Conservation (phyloP, 805 yeast genomes). For the Candida incommunis region DNA sequence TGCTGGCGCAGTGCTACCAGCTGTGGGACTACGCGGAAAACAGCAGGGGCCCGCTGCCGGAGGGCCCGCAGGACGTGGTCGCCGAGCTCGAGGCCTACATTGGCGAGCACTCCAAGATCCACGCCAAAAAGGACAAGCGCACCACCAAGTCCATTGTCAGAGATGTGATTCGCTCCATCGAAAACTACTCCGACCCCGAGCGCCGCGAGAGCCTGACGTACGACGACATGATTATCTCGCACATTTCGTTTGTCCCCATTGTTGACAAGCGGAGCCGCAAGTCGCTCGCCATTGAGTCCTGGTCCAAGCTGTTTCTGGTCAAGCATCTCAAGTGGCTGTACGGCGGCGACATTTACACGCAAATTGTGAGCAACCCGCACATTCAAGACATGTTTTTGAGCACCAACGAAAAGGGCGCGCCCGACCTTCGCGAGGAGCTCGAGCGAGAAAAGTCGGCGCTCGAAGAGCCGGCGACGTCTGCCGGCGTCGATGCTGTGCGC, state of each 20-base stretch:
- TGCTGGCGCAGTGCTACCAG: slow-evolving; percentile 27
- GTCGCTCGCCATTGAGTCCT: slow-evolving; percentile 18
- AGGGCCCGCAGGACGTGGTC: slow-evolving; percentile 25
- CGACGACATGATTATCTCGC: slow-evolving; percentile 9
- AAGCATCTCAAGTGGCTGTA: slow-evolving; percentile 23
- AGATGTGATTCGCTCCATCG: slow-evolving; percentile 38
- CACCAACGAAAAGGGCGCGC: neutral
- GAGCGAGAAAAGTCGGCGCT: no score
- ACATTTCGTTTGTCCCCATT: slow-evolving; percentile 7
- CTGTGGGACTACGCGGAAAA: slow-evolving; percentile 37
- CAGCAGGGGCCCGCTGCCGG: slow-evolving; percentile 27
- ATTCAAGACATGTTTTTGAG: slow-evolving; percentile 10
- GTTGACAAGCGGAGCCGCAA: slow-evolving; percentile 4
- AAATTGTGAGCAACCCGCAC: slow-evolving; percentile 21
- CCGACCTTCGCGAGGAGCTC: neutral
- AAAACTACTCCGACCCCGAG: slow-evolving; percentile 23
- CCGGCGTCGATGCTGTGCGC: neutral
- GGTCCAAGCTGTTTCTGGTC: slow-evolving; percentile 19
- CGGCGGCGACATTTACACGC: slow-evolving; percentile 22
- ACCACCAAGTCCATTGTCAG: slow-evolving; percentile 45
- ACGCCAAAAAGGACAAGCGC: slow-evolving; percentile 49
- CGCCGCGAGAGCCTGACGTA: slow-evolving; percentile 15
- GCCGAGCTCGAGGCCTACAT: slow-evolving; percentile 27
- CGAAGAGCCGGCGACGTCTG: neutral
- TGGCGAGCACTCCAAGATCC: slow-evolving; percentile 38